phyloP scores from a whole-genome alignment of 495 filamentous ascomycete genomes.

The Penicillium goetzii region DNA sequence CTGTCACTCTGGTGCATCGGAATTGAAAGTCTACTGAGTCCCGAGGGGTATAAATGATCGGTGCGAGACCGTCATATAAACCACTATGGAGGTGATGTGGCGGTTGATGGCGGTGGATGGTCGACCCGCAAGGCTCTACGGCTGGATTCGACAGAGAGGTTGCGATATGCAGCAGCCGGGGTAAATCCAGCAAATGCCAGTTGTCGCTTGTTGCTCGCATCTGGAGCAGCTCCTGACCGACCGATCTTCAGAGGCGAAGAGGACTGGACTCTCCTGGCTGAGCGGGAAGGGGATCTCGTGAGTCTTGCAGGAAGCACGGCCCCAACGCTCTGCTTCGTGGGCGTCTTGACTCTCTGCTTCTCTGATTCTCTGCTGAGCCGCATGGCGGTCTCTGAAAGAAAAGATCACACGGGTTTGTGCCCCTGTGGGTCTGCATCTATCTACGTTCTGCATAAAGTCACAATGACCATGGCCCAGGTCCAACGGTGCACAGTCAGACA shows the following conservation, averaged over 20 bases:
- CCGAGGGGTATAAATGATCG: neutral
- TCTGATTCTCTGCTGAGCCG: constrained; percentile 7
- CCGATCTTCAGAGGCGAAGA: neutral
- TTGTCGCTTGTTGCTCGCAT: neutral
- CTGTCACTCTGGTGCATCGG: neutral
- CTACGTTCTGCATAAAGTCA: constrained; percentile 35
- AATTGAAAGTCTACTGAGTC: neutral
- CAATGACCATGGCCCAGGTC: constrained; percentile 13
- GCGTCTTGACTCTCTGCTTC: neutral
- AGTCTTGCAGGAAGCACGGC: constrained; percentile 1
- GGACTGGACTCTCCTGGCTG: neutral
- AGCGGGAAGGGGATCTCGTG: neutral
- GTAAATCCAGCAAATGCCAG: neutral
- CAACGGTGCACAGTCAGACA: constrained; percentile 5
- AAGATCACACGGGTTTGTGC: constrained; percentile 17
- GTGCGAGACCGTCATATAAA: neutral
- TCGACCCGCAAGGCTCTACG: constrained; percentile 30
- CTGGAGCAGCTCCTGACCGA: neutral
- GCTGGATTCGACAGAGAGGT: constrained; percentile 21
- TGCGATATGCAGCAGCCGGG: neutral
- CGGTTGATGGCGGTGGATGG: neutral
- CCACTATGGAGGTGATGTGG: neutral
- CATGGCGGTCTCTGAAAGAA: constrained; percentile 9
- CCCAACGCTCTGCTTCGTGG: neutral
- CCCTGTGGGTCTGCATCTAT: constrained; percentile 29